These are phyloP conservation scores for Symbiodinium natans DNA, from an alignment of 73 alveolate genomes.

Conservation along the genomic window DNA sequence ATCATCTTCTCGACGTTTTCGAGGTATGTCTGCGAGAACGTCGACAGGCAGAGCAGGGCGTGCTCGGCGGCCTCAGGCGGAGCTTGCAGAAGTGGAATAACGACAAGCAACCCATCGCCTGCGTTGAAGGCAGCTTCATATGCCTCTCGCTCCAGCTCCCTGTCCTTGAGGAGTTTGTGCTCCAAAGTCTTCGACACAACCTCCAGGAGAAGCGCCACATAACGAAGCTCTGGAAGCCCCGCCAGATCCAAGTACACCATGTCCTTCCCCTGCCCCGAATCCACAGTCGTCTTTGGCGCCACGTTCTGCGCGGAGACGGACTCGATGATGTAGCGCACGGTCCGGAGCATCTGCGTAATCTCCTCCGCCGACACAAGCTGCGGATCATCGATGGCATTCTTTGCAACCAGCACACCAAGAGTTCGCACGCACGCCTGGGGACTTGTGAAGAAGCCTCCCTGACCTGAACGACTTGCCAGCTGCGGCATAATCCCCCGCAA, in stretches of 20 bases:
- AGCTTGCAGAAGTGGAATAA: background rate
- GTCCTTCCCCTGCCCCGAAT: background rate
- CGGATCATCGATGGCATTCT: slow-evolving; percentile 83
- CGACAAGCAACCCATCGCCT: background rate
- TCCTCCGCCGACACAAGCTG: slow-evolving; percentile 70
- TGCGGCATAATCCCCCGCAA: slow-evolving; percentile 79
- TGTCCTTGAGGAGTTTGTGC: slow-evolving; percentile 51
- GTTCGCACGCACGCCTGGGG: slow-evolving; percentile 58
- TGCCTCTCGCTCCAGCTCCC: slow-evolving; percentile 79
- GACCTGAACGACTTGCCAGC: slow-evolving; percentile 64
- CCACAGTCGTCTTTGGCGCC: background rate
- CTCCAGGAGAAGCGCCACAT: slow-evolving; percentile 2
- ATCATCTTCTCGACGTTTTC: slow-evolving; percentile 74
- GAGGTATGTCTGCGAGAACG: slow-evolving; percentile 67
- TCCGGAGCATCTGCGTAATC: background rate
- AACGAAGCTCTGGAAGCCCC: background rate
- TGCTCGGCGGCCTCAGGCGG: slow-evolving; percentile 21
- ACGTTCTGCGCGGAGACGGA: background rate
- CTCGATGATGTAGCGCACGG: background rate
- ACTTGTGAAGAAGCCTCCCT: slow-evolving; percentile 37
- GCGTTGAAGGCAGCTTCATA: slow-evolving; percentile 87
- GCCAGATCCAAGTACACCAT: background rate
- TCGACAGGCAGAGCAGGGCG: slow-evolving; percentile 8
- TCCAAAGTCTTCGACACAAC: slow-evolving; percentile 48
- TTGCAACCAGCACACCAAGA: slow-evolving; percentile 84